Evolutionary conservation across 768 basidiomycete species (phyloP), one percentile per base, ranked within the genome.

Genomic region (Amanita jacksonii): DNA sequence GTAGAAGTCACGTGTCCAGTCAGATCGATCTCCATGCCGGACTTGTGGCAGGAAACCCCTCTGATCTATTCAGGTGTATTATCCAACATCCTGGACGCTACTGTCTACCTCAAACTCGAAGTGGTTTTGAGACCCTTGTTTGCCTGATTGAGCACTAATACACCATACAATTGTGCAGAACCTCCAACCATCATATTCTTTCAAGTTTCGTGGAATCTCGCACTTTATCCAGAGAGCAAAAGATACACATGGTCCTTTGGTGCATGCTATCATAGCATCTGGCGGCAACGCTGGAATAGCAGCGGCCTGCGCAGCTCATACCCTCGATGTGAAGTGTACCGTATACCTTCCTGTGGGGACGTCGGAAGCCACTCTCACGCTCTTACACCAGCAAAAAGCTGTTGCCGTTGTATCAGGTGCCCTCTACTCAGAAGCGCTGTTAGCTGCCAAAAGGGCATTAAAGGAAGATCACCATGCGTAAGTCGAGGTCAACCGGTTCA

Each of bases 251-350:
- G 85, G 85, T 0, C 56, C 68, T 9, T 54, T 57, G 22, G 65
- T 78, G 4, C 85, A 85, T 57, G 63, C 79, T 33, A 64, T 86
- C 33, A 75, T 79, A 40, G 83, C 85, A 0, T 88, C 85, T 0
- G 74, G 80, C 4, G 85, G 85, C n/a, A 87, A 88, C 54, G 86
- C 82, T n/a, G 85, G 78, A 1, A 63, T 85, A 10, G 85, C 83
- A 9, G 73, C 74, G 0, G 84, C 84, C 12, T 72, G 74, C 49
- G 79, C 77, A 16, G 75, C 84, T 7, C 64, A 70, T 22, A 61
- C 54, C 15, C 66, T 85, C 18, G 61, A 62, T 5, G 62, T 85
- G 33, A 65, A 57, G 53, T 86, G 84, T 56, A 82, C 76, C 5
- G 77, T 87, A 2, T 86, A 69, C 55, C 65, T 89, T 18, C 83